A percentile compares a stretch with the other conserved stretches of the same genome.
Conservation (phyloP, 345 rosid species). For the Eutrema yunnanense region DNA sequence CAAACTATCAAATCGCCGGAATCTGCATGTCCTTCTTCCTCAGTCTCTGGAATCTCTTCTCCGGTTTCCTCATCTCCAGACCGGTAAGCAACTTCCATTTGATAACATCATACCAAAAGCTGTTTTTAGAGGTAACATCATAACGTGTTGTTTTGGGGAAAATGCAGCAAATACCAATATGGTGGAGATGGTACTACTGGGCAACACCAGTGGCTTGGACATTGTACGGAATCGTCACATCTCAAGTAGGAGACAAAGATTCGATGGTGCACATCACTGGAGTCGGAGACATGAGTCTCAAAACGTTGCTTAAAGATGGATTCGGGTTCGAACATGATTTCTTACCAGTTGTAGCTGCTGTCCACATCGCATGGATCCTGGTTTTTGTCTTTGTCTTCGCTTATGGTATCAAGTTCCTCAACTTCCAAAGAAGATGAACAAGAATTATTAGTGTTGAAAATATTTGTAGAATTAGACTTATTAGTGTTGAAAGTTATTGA, state of each 20-base stretch:
- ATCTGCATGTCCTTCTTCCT: constrained; percentile 76
- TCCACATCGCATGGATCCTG: constrained; percentile 47
- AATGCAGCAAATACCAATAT: constrained; percentile 62
- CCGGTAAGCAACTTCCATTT: constrained; percentile 34
- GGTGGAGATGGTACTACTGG: constrained; percentile 99
- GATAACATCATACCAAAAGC: background rate
- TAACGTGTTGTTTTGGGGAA: background rate
- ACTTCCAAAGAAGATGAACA: constrained; percentile 53
- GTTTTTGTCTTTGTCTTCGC: constrained; percentile 46
- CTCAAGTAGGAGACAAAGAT: constrained; percentile 60
- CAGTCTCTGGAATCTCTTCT: constrained; percentile 81
- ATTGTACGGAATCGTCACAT: constrained; percentile 62
- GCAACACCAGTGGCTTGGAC: constrained; percentile 75
- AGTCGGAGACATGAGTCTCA: constrained; percentile 16
- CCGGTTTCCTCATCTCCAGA: constrained; percentile 72
- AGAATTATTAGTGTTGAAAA: background rate
- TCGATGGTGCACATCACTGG: constrained; percentile 40
- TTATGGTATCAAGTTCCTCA: constrained; percentile 50
- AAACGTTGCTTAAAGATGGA: constrained; percentile 37
- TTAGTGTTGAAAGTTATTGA: background rate
- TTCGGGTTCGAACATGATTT: constrained; percentile 52
- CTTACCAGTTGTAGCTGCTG: constrained; percentile 55
- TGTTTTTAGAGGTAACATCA: background rate
- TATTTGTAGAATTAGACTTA: background rate
- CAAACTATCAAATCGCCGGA: constrained; percentile 63